Evolutionary conservation across 2,329 filamentous ascomycete genomes (phyloP), one percentile per base, ranked within the genome.

Genomic region (Paraconiothyrium brasiliense): DNA sequence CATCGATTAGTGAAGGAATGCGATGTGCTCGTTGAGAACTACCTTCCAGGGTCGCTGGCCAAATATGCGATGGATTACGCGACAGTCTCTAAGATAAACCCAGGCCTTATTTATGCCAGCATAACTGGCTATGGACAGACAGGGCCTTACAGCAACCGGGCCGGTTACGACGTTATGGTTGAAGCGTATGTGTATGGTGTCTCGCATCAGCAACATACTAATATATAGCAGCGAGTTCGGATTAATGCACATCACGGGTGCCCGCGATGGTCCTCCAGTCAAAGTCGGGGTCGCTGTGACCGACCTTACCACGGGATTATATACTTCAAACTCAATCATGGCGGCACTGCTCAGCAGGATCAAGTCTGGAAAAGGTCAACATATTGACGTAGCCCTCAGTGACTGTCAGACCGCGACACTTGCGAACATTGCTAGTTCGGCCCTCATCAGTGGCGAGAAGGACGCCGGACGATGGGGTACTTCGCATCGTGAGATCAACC

Each of bases 131-230:
- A 98, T 75, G 95, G 95, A 2, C 95, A 99, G 77, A 97, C 92
- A 1, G 95, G 95, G 0, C 95, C 95, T 0, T 97, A 97, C 79
- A 88, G 90, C 6, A 87, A 89, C 66, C 87, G 95, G 14, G 93
- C 95, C 3, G 95, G 95, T 4, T 99, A 99, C 84, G 95, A 99
- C 79, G 95, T 99, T 69, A 99, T 99, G 94, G 94, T 99, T 11
- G 95, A 99, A 82, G 95, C 95, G 62, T 83, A 70, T 61, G 80
- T 76, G 7, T 59, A 39, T 10, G 14, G 16, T 1, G 9, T 2
- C 13, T 30, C 14, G 9, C 39, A 14, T 14, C 14, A 22, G 9
- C 10, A 32, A 2, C 7, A 14, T 55, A 30, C 66, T 75, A 44
- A 75, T 58, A 56, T 14, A 51, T 14, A 3, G 13, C 58, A 84